A percentile compares a stretch with the other conserved stretches of the same genome.
These are phyloP conservation scores for Fraxinus pennsylvanica DNA, from an alignment of 257 asterid species.

Conservation along the genomic window DNA sequence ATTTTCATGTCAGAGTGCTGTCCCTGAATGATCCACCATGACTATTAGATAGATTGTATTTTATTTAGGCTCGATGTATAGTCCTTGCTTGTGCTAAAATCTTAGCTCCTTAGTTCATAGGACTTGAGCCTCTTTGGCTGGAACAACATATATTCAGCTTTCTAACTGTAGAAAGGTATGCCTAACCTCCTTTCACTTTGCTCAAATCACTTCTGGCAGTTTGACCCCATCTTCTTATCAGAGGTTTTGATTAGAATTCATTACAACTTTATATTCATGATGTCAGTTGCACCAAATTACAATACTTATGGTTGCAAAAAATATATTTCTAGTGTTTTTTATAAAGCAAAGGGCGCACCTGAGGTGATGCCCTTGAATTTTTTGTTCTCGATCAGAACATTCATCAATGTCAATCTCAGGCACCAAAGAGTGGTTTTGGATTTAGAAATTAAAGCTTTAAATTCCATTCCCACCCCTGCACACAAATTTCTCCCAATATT, in stretches of 20 bases:
- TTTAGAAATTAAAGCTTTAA: too few species aligned
- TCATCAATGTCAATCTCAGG: too few species aligned
- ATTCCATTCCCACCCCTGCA: too few species aligned
- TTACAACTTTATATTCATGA: background rate
- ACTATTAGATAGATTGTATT: background rate
- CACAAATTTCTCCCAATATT: too few species aligned
- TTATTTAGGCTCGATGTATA: background rate
- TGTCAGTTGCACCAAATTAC: background rate
- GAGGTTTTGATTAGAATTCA: background rate
- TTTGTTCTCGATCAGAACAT: too few species aligned
- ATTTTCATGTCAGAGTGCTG: background rate
- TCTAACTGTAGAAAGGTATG: background rate
- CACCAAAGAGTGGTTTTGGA: too few species aligned
- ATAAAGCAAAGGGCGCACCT: too few species aligned
- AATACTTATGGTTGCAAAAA: background rate
- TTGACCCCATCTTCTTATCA: background rate
- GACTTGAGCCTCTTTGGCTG: background rate
- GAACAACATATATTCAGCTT: background rate
- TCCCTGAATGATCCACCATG: background rate
- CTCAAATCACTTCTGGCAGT: background rate
- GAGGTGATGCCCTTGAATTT: too few species aligned
- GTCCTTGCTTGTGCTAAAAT: background rate
- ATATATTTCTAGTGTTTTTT: too few species aligned
- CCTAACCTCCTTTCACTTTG: background rate
- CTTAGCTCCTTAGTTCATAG: background rate